Evolutionary conservation across 176 grass and related monocot species (phyloP).

Genomic region (Puya raimondii): DNA sequence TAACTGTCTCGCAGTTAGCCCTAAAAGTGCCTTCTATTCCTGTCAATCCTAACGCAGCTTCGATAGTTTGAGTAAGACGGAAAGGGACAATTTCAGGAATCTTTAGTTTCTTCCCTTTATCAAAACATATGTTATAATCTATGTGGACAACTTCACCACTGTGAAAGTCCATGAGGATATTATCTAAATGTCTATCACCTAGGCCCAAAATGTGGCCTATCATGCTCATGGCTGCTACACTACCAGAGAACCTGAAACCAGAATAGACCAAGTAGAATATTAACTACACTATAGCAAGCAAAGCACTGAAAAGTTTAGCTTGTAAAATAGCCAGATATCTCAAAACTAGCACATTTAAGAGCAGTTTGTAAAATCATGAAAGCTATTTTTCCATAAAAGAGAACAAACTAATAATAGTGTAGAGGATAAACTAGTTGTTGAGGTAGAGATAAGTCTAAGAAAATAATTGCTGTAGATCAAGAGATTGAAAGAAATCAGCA

Average conservation of each 20-base stretch:
- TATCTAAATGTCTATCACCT: conserved; percentile 95
- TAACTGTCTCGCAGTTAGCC: conserved; percentile 72
- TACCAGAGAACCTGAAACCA: conserved; percentile 75
- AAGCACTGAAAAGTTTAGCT: not conserved
- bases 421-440: too few relatives aligned
- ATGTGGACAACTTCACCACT: conserved; percentile 91
- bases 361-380: not conserved
- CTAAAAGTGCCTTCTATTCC: conserved; percentile 81
- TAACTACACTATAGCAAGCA: not conserved
- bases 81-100: conserved; percentile 99
- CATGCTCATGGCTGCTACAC: conserved; percentile 90
- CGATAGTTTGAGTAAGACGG: conserved; percentile 89
- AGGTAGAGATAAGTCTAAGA: too few relatives aligned
- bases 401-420: too few relatives aligned
- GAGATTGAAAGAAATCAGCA: not conserved
- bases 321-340: not conserved
- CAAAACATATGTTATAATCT: conserved; percentile 98
- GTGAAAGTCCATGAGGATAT: conserved; percentile 92
- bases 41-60: conserved; percentile 84
- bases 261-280: not conserved
- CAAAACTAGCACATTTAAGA: not conserved
- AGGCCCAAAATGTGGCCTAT: conserved; percentile 90
- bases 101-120: conserved; percentile 93
- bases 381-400: too few relatives aligned
- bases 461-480: too few relatives aligned